A percentile compares a stretch with the other conserved stretches of the same genome.
These are phyloP conservation scores for Botrytis porri DNA, from an alignment of 2,329 filamentous ascomycete genomes.

Conservation along the genomic window DNA sequence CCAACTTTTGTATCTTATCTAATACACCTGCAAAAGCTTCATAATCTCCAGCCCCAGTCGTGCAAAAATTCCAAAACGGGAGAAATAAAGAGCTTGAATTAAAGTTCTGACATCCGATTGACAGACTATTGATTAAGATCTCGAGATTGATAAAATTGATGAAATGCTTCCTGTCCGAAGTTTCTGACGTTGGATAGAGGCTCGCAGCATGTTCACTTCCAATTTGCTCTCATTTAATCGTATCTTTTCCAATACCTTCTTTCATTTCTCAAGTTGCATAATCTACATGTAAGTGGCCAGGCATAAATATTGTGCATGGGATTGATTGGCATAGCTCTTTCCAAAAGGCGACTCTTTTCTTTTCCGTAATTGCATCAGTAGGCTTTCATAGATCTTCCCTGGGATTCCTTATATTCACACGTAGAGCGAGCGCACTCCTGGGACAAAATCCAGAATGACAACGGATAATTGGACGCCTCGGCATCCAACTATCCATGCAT, in stretches of 20 bases:
- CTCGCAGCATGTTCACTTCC: neutral
- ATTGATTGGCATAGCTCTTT: neutral
- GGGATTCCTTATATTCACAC: neutral
- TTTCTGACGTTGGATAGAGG: neutral
- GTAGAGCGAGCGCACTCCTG: neutral
- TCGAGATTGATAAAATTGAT: neutral
- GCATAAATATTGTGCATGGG: neutral
- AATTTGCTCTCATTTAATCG: neutral
- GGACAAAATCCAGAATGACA: neutral
- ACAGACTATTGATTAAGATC: neutral
- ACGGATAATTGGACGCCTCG: neutral
- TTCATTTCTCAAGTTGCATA: neutral
- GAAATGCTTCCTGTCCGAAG: neutral
- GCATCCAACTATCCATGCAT: too few relatives aligned
- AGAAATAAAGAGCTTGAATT: neutral
- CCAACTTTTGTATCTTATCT: neutral
- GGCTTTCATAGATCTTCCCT: neutral
- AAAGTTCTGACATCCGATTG: neutral
- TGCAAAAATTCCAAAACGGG: neutral
- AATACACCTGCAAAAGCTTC: neutral
- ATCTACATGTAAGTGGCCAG: neutral
- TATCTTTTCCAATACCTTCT: neutral
- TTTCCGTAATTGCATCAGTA: too few relatives aligned
- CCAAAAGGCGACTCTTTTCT: neutral
- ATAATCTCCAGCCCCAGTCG: neutral